These are phyloP conservation scores for Saturnispora gosingensis DNA, from an alignment of 805 yeast species.

Conservation along the genomic window DNA sequence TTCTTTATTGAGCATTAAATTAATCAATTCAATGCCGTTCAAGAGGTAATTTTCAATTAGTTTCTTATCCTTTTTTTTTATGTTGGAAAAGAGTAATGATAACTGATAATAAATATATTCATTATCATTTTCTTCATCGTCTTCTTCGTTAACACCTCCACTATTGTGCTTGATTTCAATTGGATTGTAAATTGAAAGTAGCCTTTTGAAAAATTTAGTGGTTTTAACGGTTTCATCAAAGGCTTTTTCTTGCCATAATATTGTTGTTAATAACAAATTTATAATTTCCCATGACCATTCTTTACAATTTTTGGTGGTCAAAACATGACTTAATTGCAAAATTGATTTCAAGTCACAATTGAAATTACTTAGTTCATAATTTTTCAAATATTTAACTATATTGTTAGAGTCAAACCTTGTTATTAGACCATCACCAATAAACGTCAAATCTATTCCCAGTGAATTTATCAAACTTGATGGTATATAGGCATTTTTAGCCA, in stretches of 20 bases:
- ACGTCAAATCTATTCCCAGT: neutral
- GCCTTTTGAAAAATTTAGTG: conserved; percentile 77
- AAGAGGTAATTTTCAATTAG: neutral
- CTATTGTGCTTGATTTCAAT: conserved; percentile 33
- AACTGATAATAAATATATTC: conserved; percentile 44
- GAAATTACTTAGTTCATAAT: conserved; percentile 27
- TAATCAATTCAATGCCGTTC: conserved; percentile 67
- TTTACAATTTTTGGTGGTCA: conserved; percentile 66
- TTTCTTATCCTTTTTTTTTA: neutral
- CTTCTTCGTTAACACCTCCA: conserved; percentile 35
- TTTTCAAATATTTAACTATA: neutral
- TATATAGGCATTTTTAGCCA: neutral
- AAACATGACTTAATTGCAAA: conserved; percentile 59
- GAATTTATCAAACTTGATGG: neutral
- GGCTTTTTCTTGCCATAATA: conserved; percentile 59
- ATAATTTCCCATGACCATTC: conserved; percentile 86
- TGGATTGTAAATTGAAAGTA: conserved; percentile 84
- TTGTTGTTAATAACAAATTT: conserved; percentile 69
- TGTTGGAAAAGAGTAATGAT: neutral
- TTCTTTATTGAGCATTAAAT: conserved; percentile 40
- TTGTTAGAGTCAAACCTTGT: neutral
- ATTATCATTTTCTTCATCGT: conserved; percentile 38
- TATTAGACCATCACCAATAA: neutral
- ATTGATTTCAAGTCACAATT: conserved; percentile 59
- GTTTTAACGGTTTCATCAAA: conserved; percentile 70